Conservation (phyloP, 2,329 filamentous ascomycete genomes). For the Hymenoscyphus occultus region DNA sequence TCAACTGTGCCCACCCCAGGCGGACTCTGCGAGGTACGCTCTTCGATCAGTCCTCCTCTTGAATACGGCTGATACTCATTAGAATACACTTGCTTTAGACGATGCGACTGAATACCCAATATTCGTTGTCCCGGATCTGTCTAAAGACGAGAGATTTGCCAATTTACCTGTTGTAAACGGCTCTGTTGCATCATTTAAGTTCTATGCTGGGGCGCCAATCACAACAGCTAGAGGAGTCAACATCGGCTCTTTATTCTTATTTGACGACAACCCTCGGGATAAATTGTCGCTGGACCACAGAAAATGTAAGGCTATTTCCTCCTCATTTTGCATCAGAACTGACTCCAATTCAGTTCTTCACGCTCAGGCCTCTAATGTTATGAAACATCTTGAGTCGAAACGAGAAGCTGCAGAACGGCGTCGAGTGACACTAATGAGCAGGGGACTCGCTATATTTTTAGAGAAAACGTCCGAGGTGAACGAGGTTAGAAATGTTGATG, state of each 20-base stretch:
- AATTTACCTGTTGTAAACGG: slow-evolving; percentile 22
- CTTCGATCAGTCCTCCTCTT: background rate
- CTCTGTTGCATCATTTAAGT: slow-evolving; percentile 25
- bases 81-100: slow-evolving; percentile 22
- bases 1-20: slow-evolving; percentile 27
- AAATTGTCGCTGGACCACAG: slow-evolving; percentile 40
- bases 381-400: slow-evolving; percentile 58
- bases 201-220: slow-evolving; percentile 32
- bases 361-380: slow-evolving; percentile 51
- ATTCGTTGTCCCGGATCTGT: slow-evolving; percentile 27
- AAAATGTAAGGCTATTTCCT: background rate
- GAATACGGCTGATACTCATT: background rate
- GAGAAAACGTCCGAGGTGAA: slow-evolving; percentile 38
- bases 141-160: slow-evolving; percentile 20
- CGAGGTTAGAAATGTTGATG: background rate
- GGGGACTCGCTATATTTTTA: slow-evolving; percentile 51
- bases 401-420: slow-evolving; percentile 48
- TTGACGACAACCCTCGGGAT: slow-evolving; percentile 53
- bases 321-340: background rate
- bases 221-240: slow-evolving; percentile 33
- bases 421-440: slow-evolving; percentile 50
- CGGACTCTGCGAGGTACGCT: slow-evolving; percentile 32
- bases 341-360: slow-evolving; percentile 45
- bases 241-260: slow-evolving; percentile 59
- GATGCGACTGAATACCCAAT: slow-evolving; percentile 11